Evolutionary conservation across 805 yeast genomes (phyloP), one percentile per base, ranked within the genome.

Genomic region (Zygoascus tannicola): DNA sequence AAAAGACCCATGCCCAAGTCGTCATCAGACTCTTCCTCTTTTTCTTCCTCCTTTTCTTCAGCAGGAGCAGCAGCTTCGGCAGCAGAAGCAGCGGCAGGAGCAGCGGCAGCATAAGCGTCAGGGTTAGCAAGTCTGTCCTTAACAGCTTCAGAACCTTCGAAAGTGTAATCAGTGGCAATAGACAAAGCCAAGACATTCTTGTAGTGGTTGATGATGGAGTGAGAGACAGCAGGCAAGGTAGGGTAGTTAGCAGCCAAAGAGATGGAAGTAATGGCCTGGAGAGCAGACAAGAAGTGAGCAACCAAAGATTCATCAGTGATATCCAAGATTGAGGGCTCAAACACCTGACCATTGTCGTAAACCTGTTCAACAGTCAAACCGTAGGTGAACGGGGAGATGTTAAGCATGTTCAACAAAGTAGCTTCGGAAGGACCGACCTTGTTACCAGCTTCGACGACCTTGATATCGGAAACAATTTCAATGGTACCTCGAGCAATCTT

Each of bases 401-500:
- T 81, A 77, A 92, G 81, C 97, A 92, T 85, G 87, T 92, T 92
- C 71, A 92, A 83, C 75, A 92, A 78, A 60, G 96, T 69, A 62
- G 99, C 97, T 80, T 92, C 99, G 63, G 98, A 92, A 65, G 90
- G 94, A 78, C 99, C 99, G 66, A 92, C 98, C 74, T 75, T 85
- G 68, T 67, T 66, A 65, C 85, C 85, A 54, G 81, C 80, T 55
- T 75, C 79, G 66, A 88, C 95, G 69, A 92, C 95, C 78, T 85
- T 85, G 66, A 92, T 95, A 68, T 92, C 98, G 63, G 83, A 73
- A 71, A 86, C 87, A 74, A 92, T 92, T 78, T 92, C 99, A 81
- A 92, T 92, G 76, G 96, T 87, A 92, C 99, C 99, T 85, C 99
- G 88, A 74, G 95, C 92, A 87, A 92, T 92, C 94, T 92, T 92